phyloP scores from a whole-genome alignment of 2,329 filamentous ascomycete genomes.

The Colletotrichum noveboracense region DNA sequence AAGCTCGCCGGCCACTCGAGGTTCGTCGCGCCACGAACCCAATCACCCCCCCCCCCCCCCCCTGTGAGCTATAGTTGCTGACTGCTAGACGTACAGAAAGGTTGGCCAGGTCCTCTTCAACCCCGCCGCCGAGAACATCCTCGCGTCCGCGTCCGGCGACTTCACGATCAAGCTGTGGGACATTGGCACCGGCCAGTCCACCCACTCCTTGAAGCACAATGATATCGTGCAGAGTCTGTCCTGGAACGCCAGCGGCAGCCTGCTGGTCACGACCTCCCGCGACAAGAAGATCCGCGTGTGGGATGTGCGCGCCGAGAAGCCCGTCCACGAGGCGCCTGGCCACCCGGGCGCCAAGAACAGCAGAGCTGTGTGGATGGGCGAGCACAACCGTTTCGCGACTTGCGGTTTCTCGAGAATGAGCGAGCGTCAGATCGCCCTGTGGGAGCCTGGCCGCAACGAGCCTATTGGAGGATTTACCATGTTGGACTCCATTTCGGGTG shows the following conservation, averaged over 20 bases:
- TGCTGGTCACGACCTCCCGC: slow-evolving; percentile 90
- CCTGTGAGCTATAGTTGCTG: not conserved
- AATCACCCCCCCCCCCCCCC: not conserved
- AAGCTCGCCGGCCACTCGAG: slow-evolving; percentile 88
- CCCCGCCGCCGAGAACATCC: slow-evolving; percentile 91
- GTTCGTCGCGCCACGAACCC: slow-evolving; percentile 49
- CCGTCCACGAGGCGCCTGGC: slow-evolving; percentile 82
- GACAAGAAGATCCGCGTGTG: slow-evolving; percentile 99
- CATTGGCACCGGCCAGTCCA: slow-evolving; percentile 76
- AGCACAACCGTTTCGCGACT: slow-evolving; percentile 93
- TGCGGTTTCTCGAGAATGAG: slow-evolving; percentile 99
- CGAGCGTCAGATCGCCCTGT: slow-evolving; percentile 92
- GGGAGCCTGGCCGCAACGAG: slow-evolving; percentile 87
- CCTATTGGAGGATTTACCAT: slow-evolving; percentile 90
- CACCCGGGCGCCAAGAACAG: slow-evolving; percentile 97
- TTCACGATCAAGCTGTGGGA: slow-evolving; percentile 97
- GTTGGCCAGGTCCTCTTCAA: slow-evolving; percentile 99
- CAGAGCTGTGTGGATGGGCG: slow-evolving; percentile 94
- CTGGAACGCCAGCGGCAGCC: slow-evolving; percentile 88
- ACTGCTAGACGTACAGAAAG: slow-evolving; percentile 65
- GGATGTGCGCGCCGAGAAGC: slow-evolving; percentile 93
- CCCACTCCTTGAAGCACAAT: slow-evolving; percentile 79
- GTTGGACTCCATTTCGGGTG: slow-evolving; percentile 94
- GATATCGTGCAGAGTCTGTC: slow-evolving; percentile 96
- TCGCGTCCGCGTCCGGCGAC: slow-evolving; percentile 94